Percentiles rank a stretch among this genome's conserved stretches.
Evolutionary conservation across 163 green algal genomes (phyloP).

Genomic region (Scenedesmus sp.): DNA sequence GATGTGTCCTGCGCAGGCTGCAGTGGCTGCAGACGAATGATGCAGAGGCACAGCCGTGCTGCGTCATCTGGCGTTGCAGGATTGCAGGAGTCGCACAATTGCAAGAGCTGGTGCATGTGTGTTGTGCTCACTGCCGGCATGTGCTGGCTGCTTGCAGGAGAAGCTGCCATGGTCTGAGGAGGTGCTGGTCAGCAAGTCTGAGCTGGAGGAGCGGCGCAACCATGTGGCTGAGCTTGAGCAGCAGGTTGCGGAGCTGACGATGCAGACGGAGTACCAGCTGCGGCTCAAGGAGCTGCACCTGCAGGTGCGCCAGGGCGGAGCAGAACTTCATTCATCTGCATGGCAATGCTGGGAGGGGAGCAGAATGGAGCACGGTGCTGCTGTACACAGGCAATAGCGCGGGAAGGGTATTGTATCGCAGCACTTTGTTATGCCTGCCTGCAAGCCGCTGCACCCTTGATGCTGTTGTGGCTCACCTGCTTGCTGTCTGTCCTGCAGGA

Average conservation of each 20-base stretch:
- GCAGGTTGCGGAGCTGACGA: conserved; percentile 88
- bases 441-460: neutral
- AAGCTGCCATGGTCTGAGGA: conserved; percentile 84
- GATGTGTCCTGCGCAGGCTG: neutral
- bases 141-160: conserved; percentile 61
- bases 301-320: conserved; percentile 56
- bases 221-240: conserved; percentile 88
- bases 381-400: neutral
- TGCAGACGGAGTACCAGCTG: conserved; percentile 95
- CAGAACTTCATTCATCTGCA: neutral
- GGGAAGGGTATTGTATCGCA: neutral
- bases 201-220: conserved; percentile 88
- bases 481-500: conserved; percentile 21
- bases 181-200: conserved; percentile 84
- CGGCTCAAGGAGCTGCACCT: conserved; percentile 89
- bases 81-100: neutral
- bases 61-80: neutral
- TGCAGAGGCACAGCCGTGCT: no score
- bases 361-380: neutral
- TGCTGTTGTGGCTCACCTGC: neutral
- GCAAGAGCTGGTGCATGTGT: conserved; percentile 2
- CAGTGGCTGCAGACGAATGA: neutral
- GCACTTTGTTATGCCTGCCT: neutral
- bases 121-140: neutral
- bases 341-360: neutral